phyloP scores from a whole-genome alignment of 805 yeast species.

The Kodamaea jinghongensis region DNA sequence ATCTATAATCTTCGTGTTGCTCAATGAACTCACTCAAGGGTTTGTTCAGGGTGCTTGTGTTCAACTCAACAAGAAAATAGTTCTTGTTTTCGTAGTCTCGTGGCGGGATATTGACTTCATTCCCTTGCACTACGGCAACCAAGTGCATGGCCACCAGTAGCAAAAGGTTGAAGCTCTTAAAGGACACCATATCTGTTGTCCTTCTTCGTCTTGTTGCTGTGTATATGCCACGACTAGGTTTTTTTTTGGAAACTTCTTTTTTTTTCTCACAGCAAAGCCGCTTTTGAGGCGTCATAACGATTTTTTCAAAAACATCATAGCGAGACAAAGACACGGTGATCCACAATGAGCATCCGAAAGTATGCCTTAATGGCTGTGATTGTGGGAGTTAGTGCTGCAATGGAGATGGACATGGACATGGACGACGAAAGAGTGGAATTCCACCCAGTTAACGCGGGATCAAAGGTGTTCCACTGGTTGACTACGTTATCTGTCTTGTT shows the following conservation, averaged over 20 bases:
- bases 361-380: no score
- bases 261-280: no score
- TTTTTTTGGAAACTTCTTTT: no score
- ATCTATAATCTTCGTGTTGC: conserved; percentile 40
- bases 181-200: conserved; percentile 4
- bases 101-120: not conserved
- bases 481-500: conserved; percentile 45
- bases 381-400: no score
- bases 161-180: conserved; percentile 1
- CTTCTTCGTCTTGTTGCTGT: not conserved
- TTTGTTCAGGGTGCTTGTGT: conserved; percentile 22
- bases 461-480: conserved; percentile 67
- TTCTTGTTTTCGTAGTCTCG: conserved; percentile 50
- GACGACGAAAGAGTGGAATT: conserved; percentile 29
- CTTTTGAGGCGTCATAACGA: no score
- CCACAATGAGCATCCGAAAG: no score
- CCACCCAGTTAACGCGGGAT: conserved; percentile 46
- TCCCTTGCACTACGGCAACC: not conserved
- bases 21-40: conserved; percentile 35
- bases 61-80: conserved; percentile 64
- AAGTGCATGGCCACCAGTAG: conserved; percentile 5
- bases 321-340: no score
- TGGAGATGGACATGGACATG: conserved; percentile 22
- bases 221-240: conserved; percentile 4
- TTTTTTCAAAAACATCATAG: no score